Percentiles rank a stretch among this genome's conserved stretches.
Evolutionary conservation across 106 monocot species (phyloP).

Genomic region (Acorus gramineus): DNA sequence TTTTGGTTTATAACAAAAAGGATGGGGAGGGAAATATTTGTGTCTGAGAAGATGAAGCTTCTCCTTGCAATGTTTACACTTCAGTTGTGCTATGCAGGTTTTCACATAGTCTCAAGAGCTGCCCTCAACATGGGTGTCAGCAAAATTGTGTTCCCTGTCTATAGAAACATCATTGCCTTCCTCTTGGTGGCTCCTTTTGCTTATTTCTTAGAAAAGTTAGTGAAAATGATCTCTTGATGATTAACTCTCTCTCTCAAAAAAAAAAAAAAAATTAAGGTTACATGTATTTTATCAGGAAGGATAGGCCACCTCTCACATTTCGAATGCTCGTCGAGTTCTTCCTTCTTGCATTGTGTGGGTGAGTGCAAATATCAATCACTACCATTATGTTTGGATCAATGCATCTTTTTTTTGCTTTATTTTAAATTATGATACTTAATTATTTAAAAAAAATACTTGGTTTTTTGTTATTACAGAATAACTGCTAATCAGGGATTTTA

Average conservation of each 20-base stretch:
- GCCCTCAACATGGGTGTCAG: conserved; percentile 66
- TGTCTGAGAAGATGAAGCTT: conserved; percentile 55
- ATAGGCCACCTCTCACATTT: conserved; percentile 61
- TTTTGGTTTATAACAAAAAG: too few species aligned
- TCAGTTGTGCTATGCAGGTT: conserved; percentile 60
- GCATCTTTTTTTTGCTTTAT: background rate
- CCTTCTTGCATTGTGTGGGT: conserved; percentile 65
- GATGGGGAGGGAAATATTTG: background rate
- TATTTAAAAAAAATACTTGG: background rate
- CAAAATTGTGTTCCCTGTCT: conserved; percentile 55
- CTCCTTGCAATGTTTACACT: conserved; percentile 45
- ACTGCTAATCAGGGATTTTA: conserved; percentile 90
- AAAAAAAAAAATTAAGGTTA: too few species aligned
- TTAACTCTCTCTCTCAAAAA: too few species aligned
- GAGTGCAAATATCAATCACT: conserved; percentile 1
- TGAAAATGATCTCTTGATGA: background rate
- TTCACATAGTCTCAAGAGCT: conserved; percentile 65
- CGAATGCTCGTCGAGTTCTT: conserved; percentile 50
- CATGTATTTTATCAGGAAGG: conserved; percentile 35
- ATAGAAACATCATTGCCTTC: conserved; percentile 65
- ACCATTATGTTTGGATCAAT: background rate
- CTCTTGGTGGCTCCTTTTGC: conserved; percentile 65
- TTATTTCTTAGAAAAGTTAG: conserved; percentile 72
- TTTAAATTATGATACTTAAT: background rate
- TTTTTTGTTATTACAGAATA: conserved; percentile 32